Percentiles rank a stretch among this genome's conserved stretches.
Conservation (phyloP, 352 stramenopile species). For the Phytophthora boehmeriae region DNA sequence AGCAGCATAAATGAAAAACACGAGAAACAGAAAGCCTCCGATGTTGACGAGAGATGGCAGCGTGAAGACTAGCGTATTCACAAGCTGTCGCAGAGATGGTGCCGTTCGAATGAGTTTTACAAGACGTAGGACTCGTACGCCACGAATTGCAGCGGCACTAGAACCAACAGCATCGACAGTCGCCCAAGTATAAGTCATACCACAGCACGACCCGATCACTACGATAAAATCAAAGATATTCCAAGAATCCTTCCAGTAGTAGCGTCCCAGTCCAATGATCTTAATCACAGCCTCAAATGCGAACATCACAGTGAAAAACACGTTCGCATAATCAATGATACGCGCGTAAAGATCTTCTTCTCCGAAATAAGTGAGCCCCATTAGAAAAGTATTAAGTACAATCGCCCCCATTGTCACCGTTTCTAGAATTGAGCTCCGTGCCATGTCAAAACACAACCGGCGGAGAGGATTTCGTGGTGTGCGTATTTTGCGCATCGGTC, state of each 20-base stretch:
- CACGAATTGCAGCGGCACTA: conserved; percentile 69
- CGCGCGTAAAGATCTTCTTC: conserved; percentile 62
- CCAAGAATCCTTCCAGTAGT: conserved; percentile 84
- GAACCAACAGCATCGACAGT: conserved; percentile 34
- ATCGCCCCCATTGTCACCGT: conserved; percentile 82
- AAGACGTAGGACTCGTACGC: conserved; percentile 80
- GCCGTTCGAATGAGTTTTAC: conserved; percentile 75
- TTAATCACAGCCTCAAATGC: conserved; percentile 82
- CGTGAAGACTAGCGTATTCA: conserved; percentile 83
- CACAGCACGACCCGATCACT: conserved; percentile 50
- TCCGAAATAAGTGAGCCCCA: conserved; percentile 86
- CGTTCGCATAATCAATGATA: conserved; percentile 77
- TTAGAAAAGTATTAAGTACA: conserved; percentile 84
- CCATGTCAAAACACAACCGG: conserved; percentile 47
- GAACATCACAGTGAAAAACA: conserved; percentile 85
- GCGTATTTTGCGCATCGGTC: conserved; percentile 46
- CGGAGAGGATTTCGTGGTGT: conserved; percentile 43
- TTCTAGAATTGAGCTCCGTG: conserved; percentile 67
- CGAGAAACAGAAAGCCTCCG: conserved; percentile 72
- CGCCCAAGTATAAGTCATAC: conserved; percentile 52
- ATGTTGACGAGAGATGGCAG: conserved; percentile 84
- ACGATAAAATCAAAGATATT: conserved; percentile 87
- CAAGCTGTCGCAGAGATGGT: conserved; percentile 71
- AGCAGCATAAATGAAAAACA: conserved; percentile 91
- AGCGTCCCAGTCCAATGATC: conserved; percentile 65